A percentile compares a stretch with the other conserved stretches of the same genome.
Conservation (phyloP, 441 rosid genomes). For the Gossypium laxum region DNA sequence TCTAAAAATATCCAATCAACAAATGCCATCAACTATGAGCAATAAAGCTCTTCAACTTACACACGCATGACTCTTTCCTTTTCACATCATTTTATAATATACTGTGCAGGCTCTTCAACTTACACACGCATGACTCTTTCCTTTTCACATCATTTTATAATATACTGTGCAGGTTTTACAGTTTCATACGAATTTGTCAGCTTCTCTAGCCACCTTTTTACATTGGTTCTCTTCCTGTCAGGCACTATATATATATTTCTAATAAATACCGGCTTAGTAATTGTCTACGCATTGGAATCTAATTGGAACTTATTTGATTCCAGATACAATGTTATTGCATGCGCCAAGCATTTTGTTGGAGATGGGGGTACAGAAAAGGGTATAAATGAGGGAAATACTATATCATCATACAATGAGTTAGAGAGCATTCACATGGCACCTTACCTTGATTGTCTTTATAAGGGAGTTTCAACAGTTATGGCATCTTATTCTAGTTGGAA, state of each 20-base stretch:
- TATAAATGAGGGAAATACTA: constrained; percentile 68
- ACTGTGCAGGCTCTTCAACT: too few relatives aligned
- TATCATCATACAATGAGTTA: constrained; percentile 51
- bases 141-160: not conserved
- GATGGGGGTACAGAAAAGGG: constrained; percentile 83
- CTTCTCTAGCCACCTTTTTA: not conserved
- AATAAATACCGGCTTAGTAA: not conserved
- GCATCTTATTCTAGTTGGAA: constrained; percentile 91
- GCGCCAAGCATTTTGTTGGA: constrained; percentile 94
- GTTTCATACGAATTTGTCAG: not conserved
- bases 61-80: not conserved
- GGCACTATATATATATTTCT: not conserved
- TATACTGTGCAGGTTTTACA: not conserved
- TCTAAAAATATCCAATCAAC: not conserved
- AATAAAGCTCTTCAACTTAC: not conserved
- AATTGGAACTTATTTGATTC: constrained; percentile 16
- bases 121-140: too few relatives aligned
- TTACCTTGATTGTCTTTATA: constrained; percentile 58
- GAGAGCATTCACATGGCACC: constrained; percentile 73
- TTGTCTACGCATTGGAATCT: not conserved
- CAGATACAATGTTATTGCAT: constrained; percentile 70
- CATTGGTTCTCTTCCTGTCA: not conserved
- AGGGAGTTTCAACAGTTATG: constrained; percentile 81
- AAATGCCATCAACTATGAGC: not conserved
- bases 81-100: too few relatives aligned